phyloP scores from a whole-genome alignment of 352 stramenopile species.

The Phytophthora vignae region DNA sequence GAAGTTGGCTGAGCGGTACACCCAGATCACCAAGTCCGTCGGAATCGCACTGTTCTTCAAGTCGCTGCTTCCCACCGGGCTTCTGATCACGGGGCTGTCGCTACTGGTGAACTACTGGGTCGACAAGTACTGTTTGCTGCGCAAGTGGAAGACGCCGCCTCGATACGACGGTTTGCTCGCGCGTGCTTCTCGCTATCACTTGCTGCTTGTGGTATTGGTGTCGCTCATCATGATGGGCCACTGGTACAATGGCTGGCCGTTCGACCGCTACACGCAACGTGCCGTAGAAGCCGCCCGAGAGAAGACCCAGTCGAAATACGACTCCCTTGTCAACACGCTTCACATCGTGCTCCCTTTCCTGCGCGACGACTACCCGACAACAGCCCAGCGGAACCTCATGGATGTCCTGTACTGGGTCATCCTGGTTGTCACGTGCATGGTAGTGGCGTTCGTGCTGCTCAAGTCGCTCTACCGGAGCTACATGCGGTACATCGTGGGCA shows the following conservation, averaged over 20 bases:
- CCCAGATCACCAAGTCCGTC: slow-evolving; percentile 72
- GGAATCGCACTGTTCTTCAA: slow-evolving; percentile 78
- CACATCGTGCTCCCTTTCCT: slow-evolving; percentile 64
- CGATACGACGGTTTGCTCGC: slow-evolving; percentile 72
- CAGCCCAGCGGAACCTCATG: slow-evolving; percentile 50
- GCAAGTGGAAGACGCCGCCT: slow-evolving; percentile 75
- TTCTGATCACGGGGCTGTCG: slow-evolving; percentile 69
- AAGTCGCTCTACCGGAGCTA: slow-evolving; percentile 48
- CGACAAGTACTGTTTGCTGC: slow-evolving; percentile 84
- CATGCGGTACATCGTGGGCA: slow-evolving; percentile 48
- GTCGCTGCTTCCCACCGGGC: slow-evolving; percentile 64
- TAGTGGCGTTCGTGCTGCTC: slow-evolving; percentile 42
- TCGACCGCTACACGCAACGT: slow-evolving; percentile 51
- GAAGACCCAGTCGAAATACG: slow-evolving; percentile 37
- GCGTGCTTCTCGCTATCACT: slow-evolving; percentile 67
- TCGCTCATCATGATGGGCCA: slow-evolving; percentile 82
- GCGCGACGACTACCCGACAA: slow-evolving; percentile 45
- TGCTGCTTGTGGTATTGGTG: slow-evolving; percentile 68
- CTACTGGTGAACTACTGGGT: slow-evolving; percentile 86
- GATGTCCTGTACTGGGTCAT: slow-evolving; percentile 53
- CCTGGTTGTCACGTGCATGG: slow-evolving; percentile 41
- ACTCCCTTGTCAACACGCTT: slow-evolving; percentile 45
- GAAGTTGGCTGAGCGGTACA: slow-evolving; percentile 74
- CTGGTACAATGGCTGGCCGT: slow-evolving; percentile 85
- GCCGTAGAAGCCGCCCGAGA: slow-evolving; percentile 38